Evolutionary conservation across 164 flowering plant species (phyloP).

Genomic region (Cinnamomum chago): DNA sequence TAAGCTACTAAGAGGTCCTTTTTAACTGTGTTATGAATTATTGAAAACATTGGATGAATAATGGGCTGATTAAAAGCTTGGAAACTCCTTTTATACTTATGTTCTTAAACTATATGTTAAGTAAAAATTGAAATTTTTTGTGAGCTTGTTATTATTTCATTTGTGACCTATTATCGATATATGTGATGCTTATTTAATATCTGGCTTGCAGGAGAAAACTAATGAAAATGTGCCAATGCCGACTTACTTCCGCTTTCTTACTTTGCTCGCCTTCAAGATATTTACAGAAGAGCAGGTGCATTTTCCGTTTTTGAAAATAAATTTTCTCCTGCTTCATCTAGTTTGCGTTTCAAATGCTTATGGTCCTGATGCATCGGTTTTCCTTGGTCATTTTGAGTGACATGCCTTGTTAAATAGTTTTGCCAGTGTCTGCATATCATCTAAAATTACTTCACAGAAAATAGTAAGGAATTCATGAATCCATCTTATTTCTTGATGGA

Average conservation of each 20-base stretch:
- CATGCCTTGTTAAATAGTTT: neutral
- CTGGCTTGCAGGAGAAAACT: slow-evolving; percentile 51
- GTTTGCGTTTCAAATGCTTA: neutral
- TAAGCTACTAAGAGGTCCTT: no score
- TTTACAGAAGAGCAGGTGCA: slow-evolving; percentile 84
- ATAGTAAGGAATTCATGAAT: neutral
- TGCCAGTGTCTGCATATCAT: neutral
- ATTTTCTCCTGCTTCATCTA: no score
- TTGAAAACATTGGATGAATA: no score
- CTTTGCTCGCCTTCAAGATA: slow-evolving; percentile 92
- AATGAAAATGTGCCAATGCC: slow-evolving; percentile 87
- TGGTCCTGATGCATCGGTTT: neutral
- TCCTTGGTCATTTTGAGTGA: neutral
- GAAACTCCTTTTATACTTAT: no score
- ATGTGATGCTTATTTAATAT: neutral
- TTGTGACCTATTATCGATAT: neutral
- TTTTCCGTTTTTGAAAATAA: no score
- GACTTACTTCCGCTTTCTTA: slow-evolving; percentile 80
- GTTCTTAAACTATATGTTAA: no score
- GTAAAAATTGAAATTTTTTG: no score
- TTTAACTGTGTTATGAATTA: no score
- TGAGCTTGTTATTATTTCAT: no score
- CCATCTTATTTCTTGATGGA: neutral
- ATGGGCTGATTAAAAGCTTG: no score
- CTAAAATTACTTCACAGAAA: neutral